Percentiles rank a stretch among this genome's conserved stretches.
Conservation (phyloP, 1,284 basidiomycete species). For the Cutaneotrichosporon sp. region DNA sequence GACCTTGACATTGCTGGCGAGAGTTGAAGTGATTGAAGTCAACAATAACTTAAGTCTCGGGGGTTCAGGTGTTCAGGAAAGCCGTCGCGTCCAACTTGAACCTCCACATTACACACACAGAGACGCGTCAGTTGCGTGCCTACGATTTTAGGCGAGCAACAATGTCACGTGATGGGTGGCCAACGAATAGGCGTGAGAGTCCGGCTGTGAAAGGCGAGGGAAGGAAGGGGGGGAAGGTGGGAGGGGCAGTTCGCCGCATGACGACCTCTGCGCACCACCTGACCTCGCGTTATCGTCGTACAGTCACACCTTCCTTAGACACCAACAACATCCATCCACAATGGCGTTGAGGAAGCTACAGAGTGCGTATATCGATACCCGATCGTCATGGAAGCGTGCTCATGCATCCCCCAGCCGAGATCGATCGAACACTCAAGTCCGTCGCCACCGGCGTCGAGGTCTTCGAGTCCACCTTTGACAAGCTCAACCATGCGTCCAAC, state of each 20-base stretch:
- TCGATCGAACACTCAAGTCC: constrained; percentile 94
- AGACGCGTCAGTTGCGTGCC: constrained; percentile 7
- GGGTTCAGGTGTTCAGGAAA: neutral
- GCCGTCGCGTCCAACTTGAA: constrained; percentile 7
- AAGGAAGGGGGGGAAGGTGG: too few relatives aligned
- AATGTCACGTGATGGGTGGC: neutral
- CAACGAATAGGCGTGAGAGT: neutral
- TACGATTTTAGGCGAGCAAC: neutral
- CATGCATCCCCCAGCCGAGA: constrained; percentile 68
- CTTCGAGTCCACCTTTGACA: constrained; percentile 94
- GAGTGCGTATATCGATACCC: constrained; percentile 28
- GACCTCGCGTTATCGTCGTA: neutral
- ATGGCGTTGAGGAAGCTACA: constrained; percentile 52
- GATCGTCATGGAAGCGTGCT: neutral
- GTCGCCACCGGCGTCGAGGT: constrained; percentile 90
- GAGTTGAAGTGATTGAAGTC: neutral
- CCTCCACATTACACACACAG: constrained; percentile 17
- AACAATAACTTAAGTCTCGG: neutral
- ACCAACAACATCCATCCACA: constrained; percentile 5
- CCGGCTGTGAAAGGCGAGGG: neutral
- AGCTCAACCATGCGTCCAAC: constrained; percentile 91
- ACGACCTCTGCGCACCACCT: neutral
- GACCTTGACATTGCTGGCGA: constrained; percentile 40
- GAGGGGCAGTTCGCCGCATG: neutral
- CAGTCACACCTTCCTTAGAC: neutral